Conservation (phyloP, 495 filamentous ascomycete species). For the Aspergillus olivimuriae region DNA sequence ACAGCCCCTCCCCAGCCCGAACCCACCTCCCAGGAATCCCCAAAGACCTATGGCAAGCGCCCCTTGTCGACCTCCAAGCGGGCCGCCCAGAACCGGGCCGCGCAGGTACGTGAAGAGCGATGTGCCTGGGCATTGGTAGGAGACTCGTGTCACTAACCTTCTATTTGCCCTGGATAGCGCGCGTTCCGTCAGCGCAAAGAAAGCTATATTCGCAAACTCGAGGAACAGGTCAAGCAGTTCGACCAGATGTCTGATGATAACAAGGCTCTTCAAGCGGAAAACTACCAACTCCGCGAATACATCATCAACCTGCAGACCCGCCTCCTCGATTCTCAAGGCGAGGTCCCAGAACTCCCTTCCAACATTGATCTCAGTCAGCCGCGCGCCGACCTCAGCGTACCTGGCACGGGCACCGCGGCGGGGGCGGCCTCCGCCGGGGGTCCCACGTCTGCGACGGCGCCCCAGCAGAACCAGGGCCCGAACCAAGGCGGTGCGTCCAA, state of each 20-base stretch:
- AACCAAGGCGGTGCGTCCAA: conserved; percentile 21
- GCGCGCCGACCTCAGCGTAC: conserved; percentile 25
- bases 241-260: conserved; percentile 61
- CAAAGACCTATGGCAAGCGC: conserved; percentile 62
- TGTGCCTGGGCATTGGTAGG: not conserved
- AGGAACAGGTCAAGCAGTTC: conserved; percentile 79
- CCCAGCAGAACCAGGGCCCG: conserved; percentile 20
- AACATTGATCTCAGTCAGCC: conserved; percentile 50
- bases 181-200: conserved; percentile 98
- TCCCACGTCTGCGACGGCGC: conserved; percentile 5
- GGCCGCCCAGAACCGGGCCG: conserved; percentile 93
- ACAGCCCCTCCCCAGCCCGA: conserved; percentile 33
- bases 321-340: conserved; percentile 76
- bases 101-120: conserved; percentile 62
- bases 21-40: conserved; percentile 28
- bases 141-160: no score
- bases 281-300: conserved; percentile 86
- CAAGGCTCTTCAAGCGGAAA: conserved; percentile 74
- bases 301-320: conserved; percentile 83
- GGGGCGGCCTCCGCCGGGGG: conserved; percentile 10
- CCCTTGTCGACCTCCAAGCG: conserved; percentile 93
- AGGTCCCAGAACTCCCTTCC: conserved; percentile 73
- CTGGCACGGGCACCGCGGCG: conserved; percentile 12
- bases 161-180: conserved; percentile 54
- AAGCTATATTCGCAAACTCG: conserved; percentile 93